phyloP scores from a whole-genome alignment of 257 asterid genomes.

The Lithospermum erythrorhizon region DNA sequence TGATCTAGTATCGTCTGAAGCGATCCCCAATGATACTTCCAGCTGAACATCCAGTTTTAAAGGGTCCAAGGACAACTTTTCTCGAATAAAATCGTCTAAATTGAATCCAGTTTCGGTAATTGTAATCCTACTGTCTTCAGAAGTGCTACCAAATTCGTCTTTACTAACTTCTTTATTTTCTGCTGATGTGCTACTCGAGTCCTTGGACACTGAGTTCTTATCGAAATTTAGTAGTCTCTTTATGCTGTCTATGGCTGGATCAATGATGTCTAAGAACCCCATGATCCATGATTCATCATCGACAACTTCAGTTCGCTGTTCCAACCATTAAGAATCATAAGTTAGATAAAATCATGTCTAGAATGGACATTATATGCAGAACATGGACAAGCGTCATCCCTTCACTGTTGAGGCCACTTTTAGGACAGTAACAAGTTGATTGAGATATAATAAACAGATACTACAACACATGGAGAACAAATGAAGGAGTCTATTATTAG shows the following conservation, averaged over 20 bases:
- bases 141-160: slow-evolving; percentile 16
- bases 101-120: slow-evolving; percentile 40
- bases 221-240: slow-evolving; percentile 49
- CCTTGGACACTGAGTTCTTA: slow-evolving; percentile 16
- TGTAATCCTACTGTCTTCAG: slow-evolving; percentile 9
- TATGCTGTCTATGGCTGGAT: slow-evolving; percentile 84
- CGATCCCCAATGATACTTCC: slow-evolving; percentile 15
- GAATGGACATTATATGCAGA: neutral
- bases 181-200: slow-evolving; percentile 6
- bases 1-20: slow-evolving; percentile 19
- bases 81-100: slow-evolving; percentile 51
- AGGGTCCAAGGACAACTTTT: slow-evolving; percentile 59
- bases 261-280: slow-evolving; percentile 91
- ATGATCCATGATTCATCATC: slow-evolving; percentile 92
- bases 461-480: neutral
- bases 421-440: no score
- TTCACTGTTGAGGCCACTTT: no score
- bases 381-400: no score
- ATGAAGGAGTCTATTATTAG: neutral
- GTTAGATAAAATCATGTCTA: neutral
- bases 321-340: slow-evolving; percentile 6
- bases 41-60: slow-evolving; percentile 46
- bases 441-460: neutral
- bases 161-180: slow-evolving; percentile 8
- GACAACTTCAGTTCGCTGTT: slow-evolving; percentile 88